Conservation (phyloP, 768 basidiomycete species). For the Amanita molliuscula region DNA sequence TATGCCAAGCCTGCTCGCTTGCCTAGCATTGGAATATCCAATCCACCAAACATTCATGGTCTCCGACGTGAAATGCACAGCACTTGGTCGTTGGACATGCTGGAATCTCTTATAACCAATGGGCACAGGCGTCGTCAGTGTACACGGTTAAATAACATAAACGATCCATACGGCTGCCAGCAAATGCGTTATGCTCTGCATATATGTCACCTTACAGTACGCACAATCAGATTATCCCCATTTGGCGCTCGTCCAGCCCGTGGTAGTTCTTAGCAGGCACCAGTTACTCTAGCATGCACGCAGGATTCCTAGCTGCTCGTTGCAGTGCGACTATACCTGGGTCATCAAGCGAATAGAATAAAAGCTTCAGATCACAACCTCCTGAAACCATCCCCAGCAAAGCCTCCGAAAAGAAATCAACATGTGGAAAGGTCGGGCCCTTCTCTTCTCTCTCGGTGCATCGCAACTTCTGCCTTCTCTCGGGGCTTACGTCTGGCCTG, state of each 20-base stretch:
- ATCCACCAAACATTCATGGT: neutral
- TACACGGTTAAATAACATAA: too few species aligned
- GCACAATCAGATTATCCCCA: neutral
- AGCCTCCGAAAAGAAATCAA: neutral
- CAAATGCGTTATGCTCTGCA: too few species aligned
- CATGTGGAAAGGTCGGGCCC: neutral
- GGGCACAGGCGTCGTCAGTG: too few species aligned
- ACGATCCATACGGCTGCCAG: too few species aligned
- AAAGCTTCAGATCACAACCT: neutral
- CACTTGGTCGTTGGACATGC: too few species aligned
- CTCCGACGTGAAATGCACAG: neutral
- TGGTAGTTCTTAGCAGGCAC: neutral
- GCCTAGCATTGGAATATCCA: too few species aligned
- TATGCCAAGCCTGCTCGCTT: too few species aligned
- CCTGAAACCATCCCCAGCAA: neutral
- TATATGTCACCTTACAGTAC: neutral
- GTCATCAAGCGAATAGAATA: neutral
- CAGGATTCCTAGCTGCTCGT: neutral
- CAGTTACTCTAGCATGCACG: neutral
- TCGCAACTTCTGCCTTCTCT: neutral
- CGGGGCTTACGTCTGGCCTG: neutral
- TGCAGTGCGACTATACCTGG: neutral
- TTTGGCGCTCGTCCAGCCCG: neutral
- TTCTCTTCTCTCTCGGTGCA: slow-evolving; percentile 1
- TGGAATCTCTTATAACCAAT: too few species aligned